Base-by-base conservation (phyloP, 169 alveolate species). In the Babesia sp. region DNA sequence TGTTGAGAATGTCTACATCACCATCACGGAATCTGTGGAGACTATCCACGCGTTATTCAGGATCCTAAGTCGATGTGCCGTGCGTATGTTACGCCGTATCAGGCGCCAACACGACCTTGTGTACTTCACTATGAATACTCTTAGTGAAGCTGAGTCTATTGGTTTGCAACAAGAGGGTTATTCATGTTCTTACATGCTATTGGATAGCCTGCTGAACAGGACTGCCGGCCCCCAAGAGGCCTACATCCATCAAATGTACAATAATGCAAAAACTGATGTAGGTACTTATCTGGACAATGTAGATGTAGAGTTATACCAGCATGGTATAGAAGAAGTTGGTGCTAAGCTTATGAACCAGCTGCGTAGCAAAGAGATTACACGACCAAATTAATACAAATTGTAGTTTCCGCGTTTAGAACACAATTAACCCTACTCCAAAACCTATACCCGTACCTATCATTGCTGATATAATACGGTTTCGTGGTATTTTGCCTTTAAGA, bases 221-320 rank as follows among this genome's bases (percentile, higher is more conserved):
- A 26, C 56, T 24, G 16, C 70, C 3, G 85, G 36, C 18, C 77
- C 85, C 20, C 85, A 75, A 51, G 86, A 78, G 34, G 28, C 53
- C 14, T 78, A 78, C 50, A 78, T 78, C 1, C 82, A 78, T 61
- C 42, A 60, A 33, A 36, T 78, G 70, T 78, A 78, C 69, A 78
- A 78, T 60, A 53, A 76, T 18, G 64, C 54, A 41, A 60, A 36
- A 39, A 36, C 74, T 33, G 82, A 78, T 39, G 71, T 78, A 7
- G 86, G 86, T 39, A 78, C 86, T 9, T 78, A 78, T 39, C 77
- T 78, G 22, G 73, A 61, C 44, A 78, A 69, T 59, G 53, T 78
- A 7, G 68, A 78, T 33, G 69, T 69, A 5, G 64, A 48, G 18
- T 57, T 68, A 41, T 78, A 68, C 60, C 34, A 60, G 20, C 55